A percentile compares a stretch with the other conserved stretches of the same genome.
Conservation (phyloP, 139 green algal genomes). For the Tetradesmus lagerheimii region DNA sequence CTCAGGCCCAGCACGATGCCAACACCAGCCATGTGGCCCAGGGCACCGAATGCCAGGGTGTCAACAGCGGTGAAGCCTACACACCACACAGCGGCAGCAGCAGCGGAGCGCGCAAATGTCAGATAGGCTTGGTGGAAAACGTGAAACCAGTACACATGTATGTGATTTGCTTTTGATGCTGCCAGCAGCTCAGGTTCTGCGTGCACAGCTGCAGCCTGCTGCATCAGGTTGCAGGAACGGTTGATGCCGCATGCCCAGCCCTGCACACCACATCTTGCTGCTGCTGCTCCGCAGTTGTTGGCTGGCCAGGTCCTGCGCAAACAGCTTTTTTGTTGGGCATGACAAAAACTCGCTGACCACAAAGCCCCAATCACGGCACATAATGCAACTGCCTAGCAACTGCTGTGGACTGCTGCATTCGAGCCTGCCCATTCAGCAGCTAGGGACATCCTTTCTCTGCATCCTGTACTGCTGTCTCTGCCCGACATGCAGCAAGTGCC, state of each 20-base stretch:
- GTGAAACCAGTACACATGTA: not conserved
- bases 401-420: not conserved
- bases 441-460: too few relatives aligned
- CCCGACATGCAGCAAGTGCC: not conserved
- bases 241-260: not conserved
- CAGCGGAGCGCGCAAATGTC: not conserved
- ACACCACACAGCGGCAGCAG: not conserved
- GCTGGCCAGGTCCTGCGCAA: too few relatives aligned
- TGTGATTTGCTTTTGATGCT: not conserved
- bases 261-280: not conserved
- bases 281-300: not conserved
- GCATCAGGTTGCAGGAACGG: too few relatives aligned
- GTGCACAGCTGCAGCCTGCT: too few relatives aligned
- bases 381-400: not conserved
- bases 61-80: slow-evolving; percentile 94
- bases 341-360: too few relatives aligned
- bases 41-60: slow-evolving; percentile 84
- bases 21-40: slow-evolving; percentile 82
- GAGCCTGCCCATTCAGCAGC: too few relatives aligned
- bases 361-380: too few relatives aligned
- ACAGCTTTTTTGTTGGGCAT: too few relatives aligned
- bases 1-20: slow-evolving; percentile 87
- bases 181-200: too few relatives aligned
- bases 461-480: not conserved
- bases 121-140: not conserved